These are phyloP conservation scores for Pyrenophora tritici-repentis DNA, from an alignment of 2,329 filamentous ascomycete genomes.

Conservation along the genomic window DNA sequence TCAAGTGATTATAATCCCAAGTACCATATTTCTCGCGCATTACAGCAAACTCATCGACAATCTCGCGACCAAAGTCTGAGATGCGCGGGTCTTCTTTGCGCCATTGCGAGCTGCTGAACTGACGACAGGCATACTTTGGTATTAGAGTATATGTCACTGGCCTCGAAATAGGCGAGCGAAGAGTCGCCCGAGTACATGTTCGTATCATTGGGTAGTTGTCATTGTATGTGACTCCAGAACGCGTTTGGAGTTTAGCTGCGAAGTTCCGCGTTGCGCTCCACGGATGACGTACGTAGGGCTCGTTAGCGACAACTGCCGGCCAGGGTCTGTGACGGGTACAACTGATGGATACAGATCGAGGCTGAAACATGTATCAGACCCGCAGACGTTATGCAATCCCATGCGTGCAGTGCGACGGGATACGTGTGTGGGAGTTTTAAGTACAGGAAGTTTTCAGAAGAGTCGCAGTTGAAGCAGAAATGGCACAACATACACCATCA, in stretches of 20 bases:
- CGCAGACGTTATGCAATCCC: not conserved
- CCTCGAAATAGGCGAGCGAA: constrained; percentile 25
- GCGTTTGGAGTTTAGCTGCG: constrained; percentile 11
- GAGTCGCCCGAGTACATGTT: constrained; percentile 29
- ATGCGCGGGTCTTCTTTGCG: constrained; percentile 55
- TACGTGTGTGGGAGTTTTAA: no score
- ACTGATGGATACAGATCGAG: not conserved
- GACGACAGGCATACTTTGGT: constrained; percentile 13
- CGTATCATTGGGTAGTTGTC: constrained; percentile 39
- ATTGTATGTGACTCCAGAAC: constrained; percentile 17
- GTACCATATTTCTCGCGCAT: constrained; percentile 63
- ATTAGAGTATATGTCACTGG: not conserved
- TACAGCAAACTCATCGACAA: constrained; percentile 66
- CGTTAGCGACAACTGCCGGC: constrained; percentile 4
- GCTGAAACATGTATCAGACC: not conserved
- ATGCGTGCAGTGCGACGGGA: no score
- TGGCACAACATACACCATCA: not conserved
- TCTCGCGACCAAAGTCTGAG: constrained; percentile 56
- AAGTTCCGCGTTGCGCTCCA: constrained; percentile 18
- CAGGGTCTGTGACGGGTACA: constrained; percentile 5
- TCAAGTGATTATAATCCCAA: no score
- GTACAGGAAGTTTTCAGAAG: no score
- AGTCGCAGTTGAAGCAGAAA: no score
- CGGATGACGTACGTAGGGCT: constrained; percentile 36
- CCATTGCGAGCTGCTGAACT: constrained; percentile 30